These are phyloP conservation scores for Brassica carinata DNA, from an alignment of 345 rosid species.

Conservation along the genomic window DNA sequence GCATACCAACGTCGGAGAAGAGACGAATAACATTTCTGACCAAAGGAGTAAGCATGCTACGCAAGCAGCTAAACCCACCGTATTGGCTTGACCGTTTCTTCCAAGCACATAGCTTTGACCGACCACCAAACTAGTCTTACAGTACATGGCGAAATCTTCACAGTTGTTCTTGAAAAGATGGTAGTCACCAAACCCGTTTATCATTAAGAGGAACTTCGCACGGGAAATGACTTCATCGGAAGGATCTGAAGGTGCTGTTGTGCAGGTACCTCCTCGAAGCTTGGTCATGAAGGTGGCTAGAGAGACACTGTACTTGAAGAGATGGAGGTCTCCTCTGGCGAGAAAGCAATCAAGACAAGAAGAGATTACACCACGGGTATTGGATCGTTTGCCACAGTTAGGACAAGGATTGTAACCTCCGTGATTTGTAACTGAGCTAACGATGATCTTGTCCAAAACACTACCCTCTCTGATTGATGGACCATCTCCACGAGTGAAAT, in stretches of 20 bases:
- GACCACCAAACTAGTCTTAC: constrained; percentile 68
- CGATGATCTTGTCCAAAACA: constrained; percentile 56
- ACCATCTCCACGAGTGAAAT: constrained; percentile 74
- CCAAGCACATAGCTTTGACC: constrained; percentile 55
- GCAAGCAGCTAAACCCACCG: constrained; percentile 45
- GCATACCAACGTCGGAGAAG: constrained; percentile 57
- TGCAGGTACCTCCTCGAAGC: constrained; percentile 75
- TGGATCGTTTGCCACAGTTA: constrained; percentile 54
- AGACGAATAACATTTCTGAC: constrained; percentile 40
- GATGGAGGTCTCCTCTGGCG: constrained; percentile 54
- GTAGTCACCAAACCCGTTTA: constrained; percentile 74
- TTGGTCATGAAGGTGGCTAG: constrained; percentile 48
- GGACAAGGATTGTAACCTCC: constrained; percentile 49
- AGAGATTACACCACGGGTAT: constrained; percentile 52
- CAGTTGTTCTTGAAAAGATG: constrained; percentile 69
- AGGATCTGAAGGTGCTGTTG: constrained; percentile 63
- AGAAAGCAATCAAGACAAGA: constrained; percentile 83
- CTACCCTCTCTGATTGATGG: constrained; percentile 63
- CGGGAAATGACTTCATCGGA: constrained; percentile 58
- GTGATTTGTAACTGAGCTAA: constrained; percentile 53
- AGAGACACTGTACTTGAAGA: constrained; percentile 59
- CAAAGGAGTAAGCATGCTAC: constrained; percentile 49
- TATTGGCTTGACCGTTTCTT: constrained; percentile 68
- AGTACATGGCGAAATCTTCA: constrained; percentile 76
- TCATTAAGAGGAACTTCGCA: constrained; percentile 52